Evolutionary conservation across 208 protist genomes (phyloP).

Genomic region (Crithidia sp.): DNA sequence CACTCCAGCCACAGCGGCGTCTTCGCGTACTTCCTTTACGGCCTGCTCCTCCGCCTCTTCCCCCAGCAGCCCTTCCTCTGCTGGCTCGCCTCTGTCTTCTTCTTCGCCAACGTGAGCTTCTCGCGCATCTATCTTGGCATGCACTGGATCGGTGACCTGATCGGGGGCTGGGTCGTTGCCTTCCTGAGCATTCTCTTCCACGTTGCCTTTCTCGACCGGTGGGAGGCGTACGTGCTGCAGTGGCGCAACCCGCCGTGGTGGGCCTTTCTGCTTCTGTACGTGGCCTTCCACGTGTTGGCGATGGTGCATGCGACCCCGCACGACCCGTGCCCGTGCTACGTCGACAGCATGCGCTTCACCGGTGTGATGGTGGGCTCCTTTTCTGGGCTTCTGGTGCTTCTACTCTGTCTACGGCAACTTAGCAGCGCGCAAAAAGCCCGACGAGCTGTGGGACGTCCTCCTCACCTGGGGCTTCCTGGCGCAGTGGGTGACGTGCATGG

Average conservation of each 20-base stretch:
- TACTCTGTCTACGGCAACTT: conserved; percentile 33
- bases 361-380: conserved; percentile 51
- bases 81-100: conserved; percentile 44
- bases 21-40: conserved; percentile 65
- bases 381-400: conserved; percentile 48
- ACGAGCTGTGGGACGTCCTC: conserved; percentile 22
- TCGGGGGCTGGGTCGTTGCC: conserved; percentile 52
- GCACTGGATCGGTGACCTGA: conserved; percentile 79
- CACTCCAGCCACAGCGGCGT: conserved; percentile 64
- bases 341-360: conserved; percentile 73
- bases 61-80: conserved; percentile 46
- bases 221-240: conserved; percentile 34
- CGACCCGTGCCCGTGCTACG: conserved; percentile 75
- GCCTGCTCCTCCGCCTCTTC: conserved; percentile 39
- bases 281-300: conserved; percentile 43
- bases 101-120: conserved; percentile 55
- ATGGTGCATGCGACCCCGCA: conserved; percentile 57
- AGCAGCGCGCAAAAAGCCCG: conserved; percentile 23
- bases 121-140: conserved; percentile 76
- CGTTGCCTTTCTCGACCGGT: conserved; percentile 42
- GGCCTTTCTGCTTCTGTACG: conserved; percentile 43
- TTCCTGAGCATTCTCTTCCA: conserved; percentile 51
- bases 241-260: conserved; percentile 29
- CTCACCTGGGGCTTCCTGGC: conserved; percentile 40
- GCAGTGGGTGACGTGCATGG: conserved; percentile 51